Evolutionary conservation across 495 filamentous ascomycete species (phyloP).

Genomic region (Niebla homalea): DNA sequence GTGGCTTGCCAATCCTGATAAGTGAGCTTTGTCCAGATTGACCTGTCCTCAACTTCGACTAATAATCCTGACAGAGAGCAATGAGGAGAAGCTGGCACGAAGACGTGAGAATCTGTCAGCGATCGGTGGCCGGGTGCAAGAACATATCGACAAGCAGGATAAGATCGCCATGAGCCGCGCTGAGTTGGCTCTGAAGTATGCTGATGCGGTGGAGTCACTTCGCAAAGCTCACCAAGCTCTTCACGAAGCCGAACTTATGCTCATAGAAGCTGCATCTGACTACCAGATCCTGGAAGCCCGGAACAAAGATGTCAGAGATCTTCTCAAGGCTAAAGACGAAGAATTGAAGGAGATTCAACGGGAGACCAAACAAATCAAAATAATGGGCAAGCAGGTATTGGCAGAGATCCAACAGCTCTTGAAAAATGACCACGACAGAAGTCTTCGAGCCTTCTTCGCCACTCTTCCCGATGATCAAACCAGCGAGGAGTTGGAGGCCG

Average conservation of each 20-base stretch:
- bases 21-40: constrained; percentile 30
- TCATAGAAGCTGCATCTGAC: constrained; percentile 73
- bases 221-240: constrained; percentile 46
- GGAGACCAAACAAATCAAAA: constrained; percentile 16
- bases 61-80: constrained; percentile 27
- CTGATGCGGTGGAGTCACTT: constrained; percentile 45
- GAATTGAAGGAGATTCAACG: constrained; percentile 27
- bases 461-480: constrained; percentile 32
- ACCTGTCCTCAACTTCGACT: background rate
- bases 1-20: constrained; percentile 55
- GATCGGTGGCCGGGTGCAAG: constrained; percentile 27
- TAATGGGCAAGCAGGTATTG: constrained; percentile 23
- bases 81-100: constrained; percentile 36
- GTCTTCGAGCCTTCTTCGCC: constrained; percentile 22
- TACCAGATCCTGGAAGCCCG: constrained; percentile 46
- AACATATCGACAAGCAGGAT: constrained; percentile 39
- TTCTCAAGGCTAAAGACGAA: constrained; percentile 33
- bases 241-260: constrained; percentile 50
- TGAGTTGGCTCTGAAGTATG: constrained; percentile 48
- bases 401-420: constrained; percentile 24
- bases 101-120: constrained; percentile 30
- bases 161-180: constrained; percentile 47
- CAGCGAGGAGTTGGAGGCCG: constrained; percentile 52
- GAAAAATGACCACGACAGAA: constrained; percentile 25
- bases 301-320: constrained; percentile 42